These are phyloP conservation scores for Dendrocalamus sinicus DNA, from an alignment of 176 grass and related monocot species.

Conservation along the genomic window DNA sequence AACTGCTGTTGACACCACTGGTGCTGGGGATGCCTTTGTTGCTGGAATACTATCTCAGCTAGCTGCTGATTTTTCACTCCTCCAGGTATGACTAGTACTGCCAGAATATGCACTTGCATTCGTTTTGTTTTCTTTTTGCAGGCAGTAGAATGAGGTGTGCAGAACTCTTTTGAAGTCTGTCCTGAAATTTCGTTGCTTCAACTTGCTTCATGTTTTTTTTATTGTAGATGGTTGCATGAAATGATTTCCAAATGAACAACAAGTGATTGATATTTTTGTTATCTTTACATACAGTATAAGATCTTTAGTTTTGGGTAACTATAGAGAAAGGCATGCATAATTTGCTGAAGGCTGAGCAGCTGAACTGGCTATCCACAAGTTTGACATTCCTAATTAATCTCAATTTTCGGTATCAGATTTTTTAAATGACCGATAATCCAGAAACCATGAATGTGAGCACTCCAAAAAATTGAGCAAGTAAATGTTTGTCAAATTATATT, in stretches of 20 bases:
- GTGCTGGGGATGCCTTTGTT: constrained; percentile 98
- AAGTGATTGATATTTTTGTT: constrained; percentile 15
- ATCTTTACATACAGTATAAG: neutral
- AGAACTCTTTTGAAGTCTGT: neutral
- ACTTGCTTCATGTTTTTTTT: constrained; percentile 14
- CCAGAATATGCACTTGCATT: neutral
- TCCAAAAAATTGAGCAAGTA: neutral
- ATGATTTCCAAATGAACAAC: constrained; percentile 26
- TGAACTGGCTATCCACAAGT: neutral
- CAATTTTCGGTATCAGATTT: neutral
- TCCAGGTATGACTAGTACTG: constrained; percentile 63
- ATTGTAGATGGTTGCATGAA: constrained; percentile 17
- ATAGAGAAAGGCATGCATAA: constrained; percentile 4
- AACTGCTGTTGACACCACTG: constrained; percentile 82
- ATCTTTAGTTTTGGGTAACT: constrained; percentile 2
- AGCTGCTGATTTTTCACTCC: constrained; percentile 66
- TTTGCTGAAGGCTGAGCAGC: neutral
- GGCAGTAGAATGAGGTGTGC: no score
- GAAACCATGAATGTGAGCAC: neutral
- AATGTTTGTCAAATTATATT: neutral
- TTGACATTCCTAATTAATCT: neutral
- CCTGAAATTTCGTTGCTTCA: neutral
- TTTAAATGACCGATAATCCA: neutral
- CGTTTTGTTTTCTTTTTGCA: constrained; percentile 22
- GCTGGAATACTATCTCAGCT: constrained; percentile 85